These are phyloP conservation scores for Stellera chamaejasme DNA, from an alignment of 345 rosid genomes.

Conservation along the genomic window DNA sequence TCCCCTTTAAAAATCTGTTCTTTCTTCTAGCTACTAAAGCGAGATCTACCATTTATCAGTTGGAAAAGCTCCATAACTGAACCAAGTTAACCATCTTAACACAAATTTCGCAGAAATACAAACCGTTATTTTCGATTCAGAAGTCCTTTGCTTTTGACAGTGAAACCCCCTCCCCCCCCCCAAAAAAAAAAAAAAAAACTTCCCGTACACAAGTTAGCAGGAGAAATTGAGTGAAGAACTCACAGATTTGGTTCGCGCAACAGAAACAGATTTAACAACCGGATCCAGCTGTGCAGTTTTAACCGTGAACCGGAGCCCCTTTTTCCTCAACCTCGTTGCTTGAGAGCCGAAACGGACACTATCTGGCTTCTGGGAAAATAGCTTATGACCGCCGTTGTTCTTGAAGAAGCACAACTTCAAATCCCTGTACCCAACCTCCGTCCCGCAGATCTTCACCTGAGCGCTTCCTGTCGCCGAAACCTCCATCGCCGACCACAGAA, in stretches of 20 bases:
- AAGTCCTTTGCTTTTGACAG: too few species aligned
- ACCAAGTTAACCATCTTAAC: too few species aligned
- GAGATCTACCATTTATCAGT: too few species aligned
- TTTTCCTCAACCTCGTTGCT: conserved; percentile 24
- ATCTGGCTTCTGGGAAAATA: conserved; percentile 13
- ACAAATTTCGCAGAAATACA: too few species aligned
- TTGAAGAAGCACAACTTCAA: conserved; percentile 19
- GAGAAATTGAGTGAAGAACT: conserved; percentile 4
- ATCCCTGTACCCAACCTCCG: conserved; percentile 31
- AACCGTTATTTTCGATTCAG: too few species aligned
- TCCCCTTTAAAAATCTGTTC: too few species aligned
- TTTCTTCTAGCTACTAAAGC: too few species aligned
- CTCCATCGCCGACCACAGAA: conserved; percentile 35
- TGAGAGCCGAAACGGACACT: conserved; percentile 25
- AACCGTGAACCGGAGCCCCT: conserved; percentile 21
- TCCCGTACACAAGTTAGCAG: too few species aligned
- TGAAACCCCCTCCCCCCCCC: too few species aligned
- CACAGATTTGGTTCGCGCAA: conserved; percentile 43
- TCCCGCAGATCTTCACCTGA: conserved; percentile 32
- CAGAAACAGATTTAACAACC: conserved; percentile 23
- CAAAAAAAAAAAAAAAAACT: not conserved
- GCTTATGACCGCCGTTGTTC: conserved; percentile 2
- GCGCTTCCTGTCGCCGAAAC: conserved; percentile 50
- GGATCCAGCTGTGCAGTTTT: conserved; percentile 44
- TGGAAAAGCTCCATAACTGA: too few species aligned